These are phyloP conservation scores for Thozetella sp. DNA, from an alignment of 495 filamentous ascomycete genomes.

Conservation along the genomic window DNA sequence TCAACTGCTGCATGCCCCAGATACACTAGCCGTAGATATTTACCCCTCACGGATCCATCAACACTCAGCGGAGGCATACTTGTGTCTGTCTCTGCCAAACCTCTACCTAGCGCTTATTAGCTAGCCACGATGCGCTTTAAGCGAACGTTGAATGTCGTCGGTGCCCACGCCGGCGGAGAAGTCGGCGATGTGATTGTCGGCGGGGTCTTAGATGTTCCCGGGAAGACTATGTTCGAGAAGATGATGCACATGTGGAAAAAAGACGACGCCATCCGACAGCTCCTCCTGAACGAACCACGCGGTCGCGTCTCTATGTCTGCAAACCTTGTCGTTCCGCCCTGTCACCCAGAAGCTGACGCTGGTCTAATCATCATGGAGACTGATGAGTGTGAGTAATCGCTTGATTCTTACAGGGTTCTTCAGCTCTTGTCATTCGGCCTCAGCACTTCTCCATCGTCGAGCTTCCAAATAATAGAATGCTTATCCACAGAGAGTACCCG, in stretches of 20 bases:
- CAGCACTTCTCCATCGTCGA: background rate
- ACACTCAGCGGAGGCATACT: no score
- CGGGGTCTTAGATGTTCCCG: background rate
- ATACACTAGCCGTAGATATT: no score
- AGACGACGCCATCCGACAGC: background rate
- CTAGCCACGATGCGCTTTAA: background rate
- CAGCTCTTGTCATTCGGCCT: no score
- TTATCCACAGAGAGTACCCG: background rate
- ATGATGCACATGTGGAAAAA: background rate
- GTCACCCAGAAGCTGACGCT: background rate
- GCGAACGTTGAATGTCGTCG: background rate
- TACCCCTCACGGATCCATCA: no score
- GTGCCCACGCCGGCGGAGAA: background rate
- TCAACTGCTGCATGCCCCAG: no score
- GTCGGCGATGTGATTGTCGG: slow-evolving; percentile 1
- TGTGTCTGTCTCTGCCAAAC: no score
- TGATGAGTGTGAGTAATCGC: background rate
- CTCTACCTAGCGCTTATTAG: no score
- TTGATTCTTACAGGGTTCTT: background rate
- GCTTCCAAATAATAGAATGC: background rate
- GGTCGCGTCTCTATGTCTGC: background rate
- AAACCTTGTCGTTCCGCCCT: background rate
- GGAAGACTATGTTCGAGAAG: slow-evolving; percentile 4
- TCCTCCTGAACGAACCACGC: background rate
- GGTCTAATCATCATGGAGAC: background rate